These are phyloP conservation scores for Aspergillus panamensis DNA, from an alignment of 495 filamentous ascomycete species.

Conservation along the genomic window DNA sequence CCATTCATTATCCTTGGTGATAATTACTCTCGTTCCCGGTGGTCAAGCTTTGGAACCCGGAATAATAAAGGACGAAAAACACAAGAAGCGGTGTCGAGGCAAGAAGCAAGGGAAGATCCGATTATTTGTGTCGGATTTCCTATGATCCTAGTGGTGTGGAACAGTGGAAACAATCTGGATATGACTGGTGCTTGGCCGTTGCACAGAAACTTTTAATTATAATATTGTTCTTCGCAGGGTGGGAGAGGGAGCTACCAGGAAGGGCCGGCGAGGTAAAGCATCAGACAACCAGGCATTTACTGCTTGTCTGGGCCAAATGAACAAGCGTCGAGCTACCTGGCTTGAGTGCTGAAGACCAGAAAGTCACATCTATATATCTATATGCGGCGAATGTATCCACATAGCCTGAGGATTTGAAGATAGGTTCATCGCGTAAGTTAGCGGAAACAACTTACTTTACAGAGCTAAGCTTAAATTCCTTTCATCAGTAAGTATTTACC, in stretches of 20 bases:
- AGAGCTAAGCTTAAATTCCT: neutral
- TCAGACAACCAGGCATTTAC: neutral
- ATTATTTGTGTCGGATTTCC: neutral
- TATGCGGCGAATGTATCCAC: neutral
- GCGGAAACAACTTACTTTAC: neutral
- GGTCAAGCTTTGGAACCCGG: neutral
- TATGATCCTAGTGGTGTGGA: neutral
- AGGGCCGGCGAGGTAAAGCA: neutral
- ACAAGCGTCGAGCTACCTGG: too few species aligned
- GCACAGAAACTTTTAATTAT: neutral
- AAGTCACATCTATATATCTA: neutral
- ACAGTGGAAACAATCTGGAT: neutral
- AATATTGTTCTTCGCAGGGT: neutral
- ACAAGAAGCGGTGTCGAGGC: conserved; percentile 3
- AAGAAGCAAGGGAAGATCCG: conserved; percentile 6
- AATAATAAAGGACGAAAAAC: too few species aligned
- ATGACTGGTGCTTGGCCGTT: neutral
- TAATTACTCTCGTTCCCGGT: neutral
- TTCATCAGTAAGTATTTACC: neutral
- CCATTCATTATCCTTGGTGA: neutral
- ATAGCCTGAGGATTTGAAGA: neutral
- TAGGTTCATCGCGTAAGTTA: neutral
- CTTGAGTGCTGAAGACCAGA: neutral
- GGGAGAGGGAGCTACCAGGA: neutral
- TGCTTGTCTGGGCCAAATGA: too few species aligned